phyloP scores from a whole-genome alignment of 2,329 filamentous ascomycete species.

The Scortechinia acanthostroma region DNA sequence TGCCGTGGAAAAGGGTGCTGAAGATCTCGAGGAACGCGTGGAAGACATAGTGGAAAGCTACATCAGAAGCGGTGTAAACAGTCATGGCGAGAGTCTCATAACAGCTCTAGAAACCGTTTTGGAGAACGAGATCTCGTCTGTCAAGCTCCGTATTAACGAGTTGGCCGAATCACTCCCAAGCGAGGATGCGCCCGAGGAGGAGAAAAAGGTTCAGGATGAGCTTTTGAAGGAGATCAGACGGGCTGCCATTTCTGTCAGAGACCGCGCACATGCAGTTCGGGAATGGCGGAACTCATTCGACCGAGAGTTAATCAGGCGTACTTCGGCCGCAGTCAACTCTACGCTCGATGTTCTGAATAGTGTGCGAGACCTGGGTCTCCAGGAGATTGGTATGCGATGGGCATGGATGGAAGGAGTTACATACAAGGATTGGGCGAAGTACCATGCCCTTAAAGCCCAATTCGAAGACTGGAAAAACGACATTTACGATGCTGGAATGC shows the following conservation, averaged over 20 bases:
- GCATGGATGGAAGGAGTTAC: constrained; percentile 84
- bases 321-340: constrained; percentile 49
- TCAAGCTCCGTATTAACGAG: background rate
- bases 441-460: constrained; percentile 76
- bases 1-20: constrained; percentile 73
- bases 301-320: constrained; percentile 42
- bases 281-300: constrained; percentile 56
- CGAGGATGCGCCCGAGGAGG: constrained; percentile 19
- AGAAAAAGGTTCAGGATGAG: constrained; percentile 53
- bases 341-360: constrained; percentile 63
- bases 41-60: constrained; percentile 35
- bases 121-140: background rate
- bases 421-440: constrained; percentile 95
- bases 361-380: constrained; percentile 62
- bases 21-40: constrained; percentile 65
- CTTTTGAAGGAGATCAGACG: constrained; percentile 43
- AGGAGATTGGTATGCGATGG: constrained; percentile 59
- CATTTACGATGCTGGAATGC: constrained; percentile 68
- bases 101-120: background rate
- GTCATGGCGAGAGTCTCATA: background rate
- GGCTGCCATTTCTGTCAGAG: constrained; percentile 53
- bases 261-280: constrained; percentile 56
- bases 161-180: background rate
- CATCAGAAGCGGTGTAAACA: background rate
- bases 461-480: constrained; percentile 81